A percentile compares a stretch with the other conserved stretches of the same genome.
Evolutionary conservation across 306 rosid genomes (phyloP).

Genomic region (Citrullus mucosospermus): DNA sequence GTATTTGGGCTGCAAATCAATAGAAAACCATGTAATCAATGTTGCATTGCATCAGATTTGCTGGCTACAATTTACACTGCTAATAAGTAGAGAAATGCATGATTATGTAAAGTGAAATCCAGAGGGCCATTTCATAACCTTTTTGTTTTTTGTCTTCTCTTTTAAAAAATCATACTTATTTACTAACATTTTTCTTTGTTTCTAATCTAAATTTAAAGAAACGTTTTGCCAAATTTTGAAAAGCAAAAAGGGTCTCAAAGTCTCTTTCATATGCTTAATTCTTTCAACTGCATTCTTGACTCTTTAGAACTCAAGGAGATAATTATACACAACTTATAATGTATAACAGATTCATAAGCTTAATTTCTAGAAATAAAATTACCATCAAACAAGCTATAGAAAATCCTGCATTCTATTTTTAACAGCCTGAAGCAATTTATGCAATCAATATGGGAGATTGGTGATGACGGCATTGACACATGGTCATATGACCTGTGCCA

Average conservation of each 20-base stretch:
- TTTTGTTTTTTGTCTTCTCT: not conserved
- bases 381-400: not conserved
- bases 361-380: not conserved
- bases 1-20: constrained; percentile 63
- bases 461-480: not conserved
- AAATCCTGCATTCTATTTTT: not conserved
- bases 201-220: not conserved
- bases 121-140: not conserved
- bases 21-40: not conserved
- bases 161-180: not conserved
- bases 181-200: not conserved
- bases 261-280: not conserved
- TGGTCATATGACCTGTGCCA: not conserved
- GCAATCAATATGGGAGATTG: not conserved
- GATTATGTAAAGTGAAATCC: not conserved
- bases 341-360: not conserved
- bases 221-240: not conserved
- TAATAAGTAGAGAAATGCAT: not conserved
- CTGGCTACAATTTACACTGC: not conserved
- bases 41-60: not conserved
- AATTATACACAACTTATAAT: too few relatives aligned
- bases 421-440: too few relatives aligned
- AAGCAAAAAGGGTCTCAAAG: not conserved
- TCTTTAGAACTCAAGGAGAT: too few relatives aligned
- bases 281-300: too few relatives aligned